A percentile compares a stretch with the other conserved stretches of the same genome.
phyloP scores from a whole-genome alignment of 805 yeast species.

The Starmerella cellae region DNA sequence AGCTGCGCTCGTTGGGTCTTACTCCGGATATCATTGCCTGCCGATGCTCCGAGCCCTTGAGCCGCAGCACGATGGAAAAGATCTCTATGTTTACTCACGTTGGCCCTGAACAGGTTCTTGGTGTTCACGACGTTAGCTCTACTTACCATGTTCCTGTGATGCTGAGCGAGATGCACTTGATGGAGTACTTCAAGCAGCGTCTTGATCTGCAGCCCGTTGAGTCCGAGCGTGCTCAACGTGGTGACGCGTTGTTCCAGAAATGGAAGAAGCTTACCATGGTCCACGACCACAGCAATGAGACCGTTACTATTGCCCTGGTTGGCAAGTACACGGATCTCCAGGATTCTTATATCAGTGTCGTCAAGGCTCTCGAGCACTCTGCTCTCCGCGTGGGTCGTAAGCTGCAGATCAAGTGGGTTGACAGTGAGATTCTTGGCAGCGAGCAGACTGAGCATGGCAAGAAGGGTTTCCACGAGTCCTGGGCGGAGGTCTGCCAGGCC shows the following conservation, averaged over 20 bases:
- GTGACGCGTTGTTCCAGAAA: slow-evolving; percentile 52
- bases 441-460: slow-evolving; percentile 55
- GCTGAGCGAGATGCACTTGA: slow-evolving; percentile 73
- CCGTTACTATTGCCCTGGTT: slow-evolving; percentile 87
- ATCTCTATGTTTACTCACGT: slow-evolving; percentile 99
- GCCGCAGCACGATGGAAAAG: slow-evolving; percentile 75
- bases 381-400: slow-evolving; percentile 79
- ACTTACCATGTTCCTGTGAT: slow-evolving; percentile 95
- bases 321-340: slow-evolving; percentile 95
- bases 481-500: slow-evolving; percentile 86
- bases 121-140: slow-evolving; percentile 91
- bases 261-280: slow-evolving; percentile 73
- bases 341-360: slow-evolving; percentile 88
- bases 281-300: slow-evolving; percentile 72
- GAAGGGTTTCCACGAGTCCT: slow-evolving; percentile 79
- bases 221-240: slow-evolving; percentile 44
- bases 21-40: slow-evolving; percentile 96
- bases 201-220: slow-evolving; percentile 44
- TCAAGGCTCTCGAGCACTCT: slow-evolving; percentile 89
- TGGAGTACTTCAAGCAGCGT: slow-evolving; percentile 54
- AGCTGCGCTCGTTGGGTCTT: slow-evolving; percentile 86
- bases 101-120: slow-evolving; percentile 94
- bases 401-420: slow-evolving; percentile 90
- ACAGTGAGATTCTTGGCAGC: slow-evolving; percentile 67
- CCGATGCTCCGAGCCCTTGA: slow-evolving; percentile 79